Base-by-base conservation (phyloP, 1,284 basidiomycete species). In the Papiliotrema laurentii region DNA sequence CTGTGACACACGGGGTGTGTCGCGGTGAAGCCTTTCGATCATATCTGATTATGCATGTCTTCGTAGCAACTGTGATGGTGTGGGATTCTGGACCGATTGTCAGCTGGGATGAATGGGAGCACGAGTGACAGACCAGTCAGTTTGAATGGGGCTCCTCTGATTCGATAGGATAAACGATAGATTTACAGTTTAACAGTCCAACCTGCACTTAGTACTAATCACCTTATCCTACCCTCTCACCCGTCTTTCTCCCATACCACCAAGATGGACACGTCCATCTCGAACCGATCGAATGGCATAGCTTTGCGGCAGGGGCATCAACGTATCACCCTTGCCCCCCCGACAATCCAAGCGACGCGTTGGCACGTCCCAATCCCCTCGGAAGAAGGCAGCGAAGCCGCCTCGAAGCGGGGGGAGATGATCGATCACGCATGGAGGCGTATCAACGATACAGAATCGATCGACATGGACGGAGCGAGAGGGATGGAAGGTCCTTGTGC, bases 361-460 rank as follows among this genome's bases (percentile, higher is more conserved):
- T 43, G 33, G 10, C 21, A 21, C 18, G 28, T 33, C 4, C 41
- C 41, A 4, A 21, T 33, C 14, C 41, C 41, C 21, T 7, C 11
- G 9, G 27, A 22, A 11, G 41, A 43, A 24, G 22, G 39, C 22
- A 27, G 24, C 14, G 39, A 41, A 5, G 39, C 24, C 4, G 11
- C 13, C 14, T 14, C 14, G 4, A 26, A 28, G n/a, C 22, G 39
- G 22, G 25, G 26, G 5, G 22, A 28, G 39, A 16, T 41, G 21
- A 22, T 48, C 1, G 46, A 43, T 19, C 18, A 19, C 7, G 40
- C 30, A n/a, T 48, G 47, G 47, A 41, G 27, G 24, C 22, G 14
- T 16, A 16, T 48, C 13, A 48, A 47, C 33, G 26, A 14, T 10
- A 40, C 19, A 5, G 25, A 9, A 16, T 16, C 22, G 5, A 31